A percentile compares a stretch with the other conserved stretches of the same genome.
phyloP scores from a whole-genome alignment of 768 basidiomycete genomes.

The Tricholoma matsutake region DNA sequence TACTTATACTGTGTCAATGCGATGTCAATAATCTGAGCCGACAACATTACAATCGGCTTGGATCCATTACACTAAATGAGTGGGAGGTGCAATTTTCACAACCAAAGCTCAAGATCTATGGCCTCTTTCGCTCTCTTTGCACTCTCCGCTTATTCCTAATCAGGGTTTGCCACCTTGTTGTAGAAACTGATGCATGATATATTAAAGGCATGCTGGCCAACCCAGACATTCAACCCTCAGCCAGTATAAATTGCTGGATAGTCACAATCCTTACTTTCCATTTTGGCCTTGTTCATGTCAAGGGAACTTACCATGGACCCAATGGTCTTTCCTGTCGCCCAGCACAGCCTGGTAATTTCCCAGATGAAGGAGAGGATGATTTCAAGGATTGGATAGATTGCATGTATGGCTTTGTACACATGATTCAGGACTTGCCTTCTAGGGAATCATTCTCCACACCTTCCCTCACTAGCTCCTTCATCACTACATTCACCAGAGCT shows the following conservation, averaged over 20 bases:
- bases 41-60: conserved; percentile 29
- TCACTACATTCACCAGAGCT: too few species aligned
- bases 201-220: conserved; percentile 32
- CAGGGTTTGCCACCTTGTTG: conserved; percentile 25
- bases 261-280: conserved; percentile 30
- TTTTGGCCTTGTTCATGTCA: too few species aligned
- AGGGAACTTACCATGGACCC: conserved; percentile 21
- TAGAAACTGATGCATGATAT: conserved; percentile 33
- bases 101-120: conserved; percentile 39
- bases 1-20: conserved; percentile 34
- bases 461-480: too few species aligned
- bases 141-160: conserved; percentile 17
- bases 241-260: conserved; percentile 36
- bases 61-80: conserved; percentile 36
- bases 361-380: conserved; percentile 6
- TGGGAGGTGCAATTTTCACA: conserved; percentile 33
- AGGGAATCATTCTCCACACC: too few species aligned
- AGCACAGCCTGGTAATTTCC: conserved; percentile 12
- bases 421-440: too few species aligned
- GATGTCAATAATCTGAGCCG: conserved; percentile 17
- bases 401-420: conserved; percentile 15
- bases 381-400: conserved; percentile 20
- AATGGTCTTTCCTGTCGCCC: conserved; percentile 29
- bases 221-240: conserved; percentile 32
- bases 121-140: conserved; percentile 26